Evolutionary conservation across 2,329 filamentous ascomycete genomes (phyloP), one percentile per base, ranked within the genome.

Genomic region (Aspergillus fischeri): DNA sequence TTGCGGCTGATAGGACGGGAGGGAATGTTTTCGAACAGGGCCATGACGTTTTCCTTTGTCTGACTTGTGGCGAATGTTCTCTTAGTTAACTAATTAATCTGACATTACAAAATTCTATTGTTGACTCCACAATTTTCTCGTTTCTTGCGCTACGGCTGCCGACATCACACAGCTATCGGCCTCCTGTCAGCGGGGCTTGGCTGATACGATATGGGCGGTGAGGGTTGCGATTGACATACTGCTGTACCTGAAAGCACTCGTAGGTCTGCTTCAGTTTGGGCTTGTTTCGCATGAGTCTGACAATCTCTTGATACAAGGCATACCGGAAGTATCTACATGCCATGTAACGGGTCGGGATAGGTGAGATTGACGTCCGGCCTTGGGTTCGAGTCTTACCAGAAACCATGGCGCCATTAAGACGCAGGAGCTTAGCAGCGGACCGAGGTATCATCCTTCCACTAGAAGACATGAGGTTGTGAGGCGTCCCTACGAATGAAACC

Each of bases 11-110:
- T 52, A 63, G 62, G 60, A 61, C 57, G 60, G 62, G 60, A 64
- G 61, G 61, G 60, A 62, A 63, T 63, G 59, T 60, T 69, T 62
- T 58, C 60, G 61, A 60, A 65, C 63, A 62, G 63, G 44, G 66
- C 62, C 60, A 65, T 65, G 66, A 67, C 63, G 61, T 60, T 63
- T 61, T 63, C 61, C 57, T 60, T 60, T 63, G 55, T 61, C 47
- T 61, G 55, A 55, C 61, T 59, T 48, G 51, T 55, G 38, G 55
- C 63, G 63, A 57, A 49, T 52, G 52, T 57, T 55, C 57, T 52
- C 45, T 48, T 54, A 47, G 42, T 53, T 55, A 49, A 60, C 61
- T 62, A 60, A 65, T 65, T 53, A 61, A 59, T 57, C 53, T 55
- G 49, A 52, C 56, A 59, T 50, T 54, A 49, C 55, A 54, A 56